Evolutionary conservation across 768 basidiomycete species (phyloP).

Genomic region (Crassisporium funariophilum): DNA sequence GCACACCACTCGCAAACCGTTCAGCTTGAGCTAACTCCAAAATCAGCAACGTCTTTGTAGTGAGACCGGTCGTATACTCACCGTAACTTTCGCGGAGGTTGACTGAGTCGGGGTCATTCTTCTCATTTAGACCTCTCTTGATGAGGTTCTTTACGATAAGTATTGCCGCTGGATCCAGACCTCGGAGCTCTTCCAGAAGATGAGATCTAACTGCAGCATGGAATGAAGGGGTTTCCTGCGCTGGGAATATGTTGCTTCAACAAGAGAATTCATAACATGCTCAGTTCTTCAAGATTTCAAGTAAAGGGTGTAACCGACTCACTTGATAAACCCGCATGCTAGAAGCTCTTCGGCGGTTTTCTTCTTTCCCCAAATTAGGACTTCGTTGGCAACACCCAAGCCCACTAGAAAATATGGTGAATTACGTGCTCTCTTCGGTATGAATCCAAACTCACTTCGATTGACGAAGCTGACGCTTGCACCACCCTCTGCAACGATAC

Average conservation of each 20-base stretch:
- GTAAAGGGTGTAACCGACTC: conserved; percentile 15
- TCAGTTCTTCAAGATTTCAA: background rate
- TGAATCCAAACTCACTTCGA: conserved; percentile 45
- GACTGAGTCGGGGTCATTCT: conserved; percentile 62
- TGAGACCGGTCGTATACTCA: conserved; percentile 18
- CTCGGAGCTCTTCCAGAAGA: conserved; percentile 54
- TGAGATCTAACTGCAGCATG: conserved; percentile 52
- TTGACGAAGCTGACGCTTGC: conserved; percentile 71
- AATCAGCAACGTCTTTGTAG: conserved; percentile 1
- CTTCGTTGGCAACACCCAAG: conserved; percentile 68
- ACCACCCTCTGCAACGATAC: conserved; percentile 68
- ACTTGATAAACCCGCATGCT: conserved; percentile 68
- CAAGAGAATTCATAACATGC: conserved; percentile 5
- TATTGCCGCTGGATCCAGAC: conserved; percentile 58
- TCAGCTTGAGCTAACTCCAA: conserved; percentile 56
- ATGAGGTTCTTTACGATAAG: conserved; percentile 56
- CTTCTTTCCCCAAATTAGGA: conserved; percentile 70
- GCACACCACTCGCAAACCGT: conserved; percentile 62
- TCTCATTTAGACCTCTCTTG: conserved; percentile 56
- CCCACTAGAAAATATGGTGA: conserved; percentile 46
- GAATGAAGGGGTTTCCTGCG: conserved; percentile 52
- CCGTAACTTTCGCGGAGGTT: conserved; percentile 71
- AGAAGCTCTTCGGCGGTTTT: conserved; percentile 59
- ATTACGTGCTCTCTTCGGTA: no score
- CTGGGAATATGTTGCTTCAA: conserved; percentile 60